Percentiles rank a stretch among this genome's conserved stretches.
phyloP scores from a whole-genome alignment of 78 protist genomes.

The slime mould (Dictyostelium discoideum) region dicty_2.7 NC_007088.5:3501001-3501500 shows the following conservation, averaged over 20 bases:
- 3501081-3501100: no score
- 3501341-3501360: neutral
- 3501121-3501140: neutral
- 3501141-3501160: neutral
- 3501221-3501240: neutral
- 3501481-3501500: neutral
- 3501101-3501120: no score
- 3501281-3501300: neutral
- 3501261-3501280: neutral
- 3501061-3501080: no score
- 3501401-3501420: conserved; percentile 14
- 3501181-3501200: neutral
- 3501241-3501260: neutral
- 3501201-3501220: neutral
- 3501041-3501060: no score
- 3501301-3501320: neutral
- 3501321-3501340: neutral
- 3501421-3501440: neutral
- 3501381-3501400: conserved; percentile 12
- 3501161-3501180: neutral
- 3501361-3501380: conserved; percentile 10
- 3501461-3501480: neutral
- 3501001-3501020: no score
- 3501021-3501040: no score
- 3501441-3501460: neutral